These are phyloP conservation scores for Amoebophrya sp. DNA, from an alignment of 169 alveolate species.

Conservation along the genomic window DNA sequence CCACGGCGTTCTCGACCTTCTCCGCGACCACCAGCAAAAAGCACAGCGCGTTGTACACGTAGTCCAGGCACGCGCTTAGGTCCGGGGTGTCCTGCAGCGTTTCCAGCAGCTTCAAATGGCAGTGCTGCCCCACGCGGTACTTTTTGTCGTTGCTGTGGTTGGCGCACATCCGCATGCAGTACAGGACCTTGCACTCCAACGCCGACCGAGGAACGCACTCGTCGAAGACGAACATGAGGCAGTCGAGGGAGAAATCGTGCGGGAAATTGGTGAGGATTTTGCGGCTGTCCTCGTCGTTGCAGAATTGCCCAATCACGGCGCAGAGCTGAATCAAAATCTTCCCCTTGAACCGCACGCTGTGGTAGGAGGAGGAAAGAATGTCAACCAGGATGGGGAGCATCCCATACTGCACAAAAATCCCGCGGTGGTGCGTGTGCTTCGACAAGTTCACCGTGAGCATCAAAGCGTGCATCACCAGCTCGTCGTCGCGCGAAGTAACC, in stretches of 20 bases:
- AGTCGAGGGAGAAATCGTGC: background rate
- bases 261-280: background rate
- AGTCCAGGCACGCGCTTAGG: background rate
- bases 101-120: background rate
- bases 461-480: background rate
- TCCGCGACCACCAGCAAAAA: background rate
- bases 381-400: background rate
- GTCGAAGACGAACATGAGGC: background rate
- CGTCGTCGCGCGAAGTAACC: background rate
- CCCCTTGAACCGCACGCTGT: background rate
- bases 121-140: background rate
- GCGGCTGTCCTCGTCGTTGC: background rate
- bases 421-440: slow-evolving; percentile 1
- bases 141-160: background rate
- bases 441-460: background rate
- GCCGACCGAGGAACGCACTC: background rate
- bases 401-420: background rate
- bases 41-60: background rate
- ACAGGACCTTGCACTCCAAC: background rate
- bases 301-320: background rate
- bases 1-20: background rate
- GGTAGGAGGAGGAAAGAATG: background rate
- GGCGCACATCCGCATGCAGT: background rate
- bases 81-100: background rate
- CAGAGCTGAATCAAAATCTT: background rate